Percentiles rank a stretch among this genome's conserved stretches.
Evolutionary conservation across 2,329 filamentous ascomycete genomes (phyloP).

Genomic region (Mycosphaerella sp.): DNA sequence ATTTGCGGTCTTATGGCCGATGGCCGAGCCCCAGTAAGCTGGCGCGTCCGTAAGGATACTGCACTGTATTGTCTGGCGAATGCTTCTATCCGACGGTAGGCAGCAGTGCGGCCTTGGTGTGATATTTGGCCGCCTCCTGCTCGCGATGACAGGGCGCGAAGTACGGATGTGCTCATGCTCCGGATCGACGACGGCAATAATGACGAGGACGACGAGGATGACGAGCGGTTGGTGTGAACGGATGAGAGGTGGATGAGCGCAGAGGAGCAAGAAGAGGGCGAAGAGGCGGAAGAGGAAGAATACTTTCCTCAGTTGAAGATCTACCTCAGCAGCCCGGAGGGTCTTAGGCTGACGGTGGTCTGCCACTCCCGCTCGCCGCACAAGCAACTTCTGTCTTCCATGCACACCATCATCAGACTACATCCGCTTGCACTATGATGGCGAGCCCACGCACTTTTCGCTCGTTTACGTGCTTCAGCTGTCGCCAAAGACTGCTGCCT

Average conservation of each 20-base stretch:
- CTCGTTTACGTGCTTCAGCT: conserved; percentile 35
- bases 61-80: conserved; percentile 26
- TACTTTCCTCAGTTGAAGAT: background rate
- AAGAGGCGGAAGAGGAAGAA: background rate
- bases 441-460: conserved; percentile 25
- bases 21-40: conserved; percentile 12
- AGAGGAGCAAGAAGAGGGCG: background rate
- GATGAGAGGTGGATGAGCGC: conserved; percentile 2
- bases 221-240: background rate
- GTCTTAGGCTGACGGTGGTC: too few species aligned
- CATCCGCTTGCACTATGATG: background rate
- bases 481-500: conserved; percentile 30
- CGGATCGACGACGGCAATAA: conserved; percentile 3
- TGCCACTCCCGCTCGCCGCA: background rate
- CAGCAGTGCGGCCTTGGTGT: conserved; percentile 42
- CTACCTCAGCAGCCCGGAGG: too few species aligned
- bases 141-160: conserved; percentile 37
- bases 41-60: conserved; percentile 26
- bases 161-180: conserved; percentile 43
- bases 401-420: too few species aligned
- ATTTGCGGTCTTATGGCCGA: conserved; percentile 28
- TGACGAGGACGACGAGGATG: conserved; percentile 5
- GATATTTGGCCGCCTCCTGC: conserved; percentile 35
- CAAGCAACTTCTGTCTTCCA: too few species aligned
- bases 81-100: conserved; percentile 43